Conservation (phyloP, 805 yeast genomes). For the Wickerhamiella azyma region DNA sequence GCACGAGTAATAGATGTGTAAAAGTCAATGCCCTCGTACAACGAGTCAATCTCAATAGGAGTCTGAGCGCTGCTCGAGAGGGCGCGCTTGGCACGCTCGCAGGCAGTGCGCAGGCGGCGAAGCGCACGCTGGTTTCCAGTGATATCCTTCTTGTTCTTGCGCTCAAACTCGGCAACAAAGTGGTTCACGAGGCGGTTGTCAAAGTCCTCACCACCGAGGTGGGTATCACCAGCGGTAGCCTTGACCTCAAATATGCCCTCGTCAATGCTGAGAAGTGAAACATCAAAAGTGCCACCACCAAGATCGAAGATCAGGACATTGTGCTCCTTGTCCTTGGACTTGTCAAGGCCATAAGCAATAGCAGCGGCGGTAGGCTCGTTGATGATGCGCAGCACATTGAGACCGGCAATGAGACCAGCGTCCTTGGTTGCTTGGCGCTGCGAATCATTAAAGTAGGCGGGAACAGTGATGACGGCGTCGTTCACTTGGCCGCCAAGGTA, state of each 20-base stretch:
- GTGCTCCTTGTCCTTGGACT: conserved; percentile 58
- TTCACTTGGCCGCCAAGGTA: conserved; percentile 71
- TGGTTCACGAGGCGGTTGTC: conserved; percentile 92
- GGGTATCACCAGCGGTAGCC: conserved; percentile 86
- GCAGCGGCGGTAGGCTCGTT: conserved; percentile 99
- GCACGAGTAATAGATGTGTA: conserved; percentile 95
- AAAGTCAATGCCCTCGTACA: conserved; percentile 90
- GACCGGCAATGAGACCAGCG: conserved; percentile 93
- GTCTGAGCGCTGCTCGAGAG: conserved; percentile 92
- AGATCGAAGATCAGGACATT: conserved; percentile 87
- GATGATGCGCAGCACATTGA: conserved; percentile 85
- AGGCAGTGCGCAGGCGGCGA: conserved; percentile 96
- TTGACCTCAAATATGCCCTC: conserved; percentile 95
- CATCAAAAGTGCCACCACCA: conserved; percentile 99
- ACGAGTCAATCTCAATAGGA: conserved; percentile 85
- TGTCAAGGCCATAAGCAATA: conserved; percentile 87
- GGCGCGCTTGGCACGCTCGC: conserved; percentile 99
- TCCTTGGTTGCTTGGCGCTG: conserved; percentile 98
- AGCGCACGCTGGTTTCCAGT: conserved; percentile 90
- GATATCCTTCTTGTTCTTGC: conserved; percentile 93
- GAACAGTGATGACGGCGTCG: conserved; percentile 92
- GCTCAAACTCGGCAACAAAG: conserved; percentile 91
- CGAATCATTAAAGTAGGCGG: conserved; percentile 94
- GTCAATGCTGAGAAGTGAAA: conserved; percentile 78
- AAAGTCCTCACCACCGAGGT: conserved; percentile 98